These are phyloP conservation scores for Larix sibirica DNA, from an alignment of 83 land plant genomes.

Conservation along the genomic window DNA sequence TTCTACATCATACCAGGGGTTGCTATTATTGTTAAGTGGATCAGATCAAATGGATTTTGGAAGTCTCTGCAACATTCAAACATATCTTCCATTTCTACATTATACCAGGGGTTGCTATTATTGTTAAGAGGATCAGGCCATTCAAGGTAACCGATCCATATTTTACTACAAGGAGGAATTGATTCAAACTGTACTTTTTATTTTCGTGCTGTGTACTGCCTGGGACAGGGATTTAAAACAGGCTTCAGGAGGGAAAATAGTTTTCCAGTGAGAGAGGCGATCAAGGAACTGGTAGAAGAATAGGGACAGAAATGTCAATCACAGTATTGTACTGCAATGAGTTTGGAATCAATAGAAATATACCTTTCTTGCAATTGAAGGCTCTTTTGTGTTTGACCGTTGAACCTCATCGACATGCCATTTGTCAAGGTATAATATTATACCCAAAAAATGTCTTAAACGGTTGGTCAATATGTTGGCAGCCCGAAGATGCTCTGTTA, in stretches of 20 bases:
- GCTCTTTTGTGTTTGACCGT: too few species aligned
- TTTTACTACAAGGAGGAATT: not conserved
- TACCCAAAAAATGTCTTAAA: too few species aligned
- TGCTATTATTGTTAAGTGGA: not conserved
- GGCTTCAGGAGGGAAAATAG: slow-evolving; percentile 12
- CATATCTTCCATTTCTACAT: not conserved
- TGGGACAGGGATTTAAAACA: not conserved
- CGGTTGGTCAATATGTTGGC: too few species aligned
- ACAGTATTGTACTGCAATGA: too few species aligned
- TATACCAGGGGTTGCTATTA: not conserved
- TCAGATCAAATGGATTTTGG: not conserved
- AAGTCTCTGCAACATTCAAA: not conserved
- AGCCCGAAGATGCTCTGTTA: too few species aligned
- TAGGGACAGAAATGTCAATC: too few species aligned
- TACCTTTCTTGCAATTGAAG: too few species aligned
- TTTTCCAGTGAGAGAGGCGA: slow-evolving; percentile 5
- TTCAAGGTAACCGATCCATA: not conserved
- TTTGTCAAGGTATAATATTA: too few species aligned
- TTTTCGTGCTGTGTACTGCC: too few species aligned
- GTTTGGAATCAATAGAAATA: too few species aligned
- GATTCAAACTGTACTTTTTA: not conserved
- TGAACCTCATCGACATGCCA: too few species aligned
- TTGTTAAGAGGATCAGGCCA: not conserved
- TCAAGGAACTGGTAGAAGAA: not conserved
- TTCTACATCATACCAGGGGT: not conserved